Conservation (phyloP, 345 rosid species). For the Euphorbia tirucalli region DNA sequence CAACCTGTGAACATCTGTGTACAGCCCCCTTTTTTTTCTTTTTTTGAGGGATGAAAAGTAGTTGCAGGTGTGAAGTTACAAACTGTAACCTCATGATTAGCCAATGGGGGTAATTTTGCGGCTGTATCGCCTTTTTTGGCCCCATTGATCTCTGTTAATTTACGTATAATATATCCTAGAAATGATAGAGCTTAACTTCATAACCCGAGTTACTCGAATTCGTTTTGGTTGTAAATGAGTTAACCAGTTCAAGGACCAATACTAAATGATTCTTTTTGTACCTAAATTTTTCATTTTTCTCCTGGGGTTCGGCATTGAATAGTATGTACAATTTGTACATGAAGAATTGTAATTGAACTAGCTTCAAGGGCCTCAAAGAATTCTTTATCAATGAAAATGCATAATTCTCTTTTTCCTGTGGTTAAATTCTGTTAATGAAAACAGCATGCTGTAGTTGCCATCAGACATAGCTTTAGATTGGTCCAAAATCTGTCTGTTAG, state of each 20-base stretch:
- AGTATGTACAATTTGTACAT: conserved; percentile 10
- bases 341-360: conserved; percentile 9
- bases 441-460: no score
- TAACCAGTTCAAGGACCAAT: conserved; percentile 15
- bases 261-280: conserved; percentile 29
- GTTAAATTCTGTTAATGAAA: no score
- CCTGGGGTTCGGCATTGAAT: not conserved
- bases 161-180: conserved; percentile 15
- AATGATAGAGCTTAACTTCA: conserved; percentile 22
- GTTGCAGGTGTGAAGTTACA: no score
- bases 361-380: conserved; percentile 2
- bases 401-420: not conserved
- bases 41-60: no score
- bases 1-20: no score
- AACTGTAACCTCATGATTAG: no score
- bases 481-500: not conserved
- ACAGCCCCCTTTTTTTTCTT: no score
- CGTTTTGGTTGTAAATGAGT: conserved; percentile 35
- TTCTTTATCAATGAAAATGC: not conserved
- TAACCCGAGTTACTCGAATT: conserved; percentile 18
- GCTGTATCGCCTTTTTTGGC: conserved; percentile 8
- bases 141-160: conserved; percentile 22
- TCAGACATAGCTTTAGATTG: no score
- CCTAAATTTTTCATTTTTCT: not conserved
- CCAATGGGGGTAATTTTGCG: no score